These are phyloP conservation scores for Magnaporthales sp. DNA, from an alignment of 2,329 filamentous ascomycete species.

Conservation along the genomic window DNA sequence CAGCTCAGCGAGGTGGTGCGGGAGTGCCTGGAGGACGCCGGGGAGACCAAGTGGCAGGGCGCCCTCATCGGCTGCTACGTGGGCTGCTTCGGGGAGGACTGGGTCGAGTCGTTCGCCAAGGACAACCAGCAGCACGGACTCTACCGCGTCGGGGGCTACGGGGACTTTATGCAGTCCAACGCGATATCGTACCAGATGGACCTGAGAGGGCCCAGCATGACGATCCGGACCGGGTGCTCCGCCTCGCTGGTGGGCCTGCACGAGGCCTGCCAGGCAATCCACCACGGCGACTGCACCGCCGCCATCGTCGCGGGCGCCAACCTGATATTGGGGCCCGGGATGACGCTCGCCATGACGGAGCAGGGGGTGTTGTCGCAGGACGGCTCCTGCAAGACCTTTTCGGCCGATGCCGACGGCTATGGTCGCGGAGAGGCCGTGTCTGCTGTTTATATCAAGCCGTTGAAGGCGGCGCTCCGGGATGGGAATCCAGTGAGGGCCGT, in stretches of 20 bases:
- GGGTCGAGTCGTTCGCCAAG: no score
- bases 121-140: no score
- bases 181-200: no score
- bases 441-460: slow-evolving; percentile 34
- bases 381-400: slow-evolving; percentile 22
- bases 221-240: not conserved
- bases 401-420: slow-evolving; percentile 32
- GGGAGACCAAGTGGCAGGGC: no score
- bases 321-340: not conserved
- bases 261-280: not conserved
- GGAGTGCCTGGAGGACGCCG: no score
- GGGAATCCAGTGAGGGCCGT: slow-evolving; percentile 32
- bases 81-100: no score
- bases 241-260: not conserved
- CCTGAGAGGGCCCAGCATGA: not conserved
- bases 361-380: not conserved
- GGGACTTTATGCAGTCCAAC: no score
- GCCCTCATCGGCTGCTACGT: no score
- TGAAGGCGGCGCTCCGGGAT: slow-evolving; percentile 35
- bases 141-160: no score
- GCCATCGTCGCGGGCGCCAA: not conserved
- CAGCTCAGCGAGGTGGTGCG: no score
- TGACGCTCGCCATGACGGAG: not conserved
- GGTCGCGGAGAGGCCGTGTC: slow-evolving; percentile 31
- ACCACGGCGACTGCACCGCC: not conserved